Percentiles rank a stretch among this genome's conserved stretches.
Conservation (phyloP, 129 eudicot species). For the Artemisia annua region DNA sequence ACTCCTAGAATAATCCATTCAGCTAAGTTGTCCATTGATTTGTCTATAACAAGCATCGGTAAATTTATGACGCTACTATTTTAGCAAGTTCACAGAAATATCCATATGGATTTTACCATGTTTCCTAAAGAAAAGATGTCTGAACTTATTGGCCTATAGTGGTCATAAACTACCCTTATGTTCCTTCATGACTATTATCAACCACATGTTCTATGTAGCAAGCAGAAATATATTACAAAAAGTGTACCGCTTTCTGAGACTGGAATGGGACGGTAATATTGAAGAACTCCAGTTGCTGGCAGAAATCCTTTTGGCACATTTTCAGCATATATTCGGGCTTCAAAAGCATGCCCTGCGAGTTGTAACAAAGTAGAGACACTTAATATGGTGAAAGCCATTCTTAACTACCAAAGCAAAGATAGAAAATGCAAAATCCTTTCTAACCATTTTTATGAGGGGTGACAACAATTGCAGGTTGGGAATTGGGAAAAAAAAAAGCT, state of each 20-base stretch:
- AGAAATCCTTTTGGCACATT: conserved; percentile 95
- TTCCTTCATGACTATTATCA: neutral
- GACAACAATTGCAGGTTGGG: neutral
- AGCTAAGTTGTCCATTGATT: neutral
- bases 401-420: neutral
- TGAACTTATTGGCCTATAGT: neutral
- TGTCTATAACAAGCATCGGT: neutral
- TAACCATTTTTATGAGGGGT: neutral
- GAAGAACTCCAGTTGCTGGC: conserved; percentile 96
- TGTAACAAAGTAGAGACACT: conserved; percentile 30
- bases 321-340: conserved; percentile 99
- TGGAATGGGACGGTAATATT: conserved; percentile 79
- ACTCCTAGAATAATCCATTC: neutral
- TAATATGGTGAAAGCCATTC: neutral
- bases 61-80: neutral
- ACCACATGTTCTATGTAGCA: conserved; percentile 5
- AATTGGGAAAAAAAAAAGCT: neutral
- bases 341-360: conserved; percentile 94
- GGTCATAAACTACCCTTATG: neutral
- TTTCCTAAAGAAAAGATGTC: conserved; percentile 7
- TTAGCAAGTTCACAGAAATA: conserved; percentile 15
- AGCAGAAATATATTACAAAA: conserved; percentile 19
- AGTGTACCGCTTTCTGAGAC: conserved; percentile 68
- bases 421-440: no score
- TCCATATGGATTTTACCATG: conserved; percentile 3